Base-by-base conservation (phyloP, 371 early-diverging fungal species). In the Lichtheimia hyalospora region DNA sequence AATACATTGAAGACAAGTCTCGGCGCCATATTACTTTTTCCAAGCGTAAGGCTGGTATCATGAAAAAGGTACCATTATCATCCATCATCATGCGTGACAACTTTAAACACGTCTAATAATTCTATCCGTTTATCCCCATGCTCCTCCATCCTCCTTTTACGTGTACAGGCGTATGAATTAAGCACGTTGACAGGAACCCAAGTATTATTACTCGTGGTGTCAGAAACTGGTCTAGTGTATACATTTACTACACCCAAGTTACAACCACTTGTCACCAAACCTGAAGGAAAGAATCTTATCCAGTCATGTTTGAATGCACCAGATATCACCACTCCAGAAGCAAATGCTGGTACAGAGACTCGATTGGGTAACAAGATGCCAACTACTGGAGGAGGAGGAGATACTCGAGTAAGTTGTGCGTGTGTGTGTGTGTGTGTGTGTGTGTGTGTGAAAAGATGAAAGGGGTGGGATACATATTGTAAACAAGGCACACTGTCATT, bases 21-120 rank as follows among this genome's bases (percentile, higher is more conserved):
- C 86, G 95, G 61, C 86, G 99, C 65, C 94, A 96, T 64, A 97
- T 99, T 57, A 97, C 99, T 3, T 99, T 99, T 77, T 91, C 91
- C 63, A 99, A 99, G 75, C 85, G 99, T 72, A 99, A 98, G 74
- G 95, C 97, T 28, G 99, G 99, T 41, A 94, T 99, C 65, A 96
- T 99, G 97, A 99, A 99, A 77, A 99, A 98, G 88, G 92, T 86
- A 67, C 52, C 28, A 8, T 21, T 14, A 40, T 18, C 7, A 27
- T 4, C 52, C 28, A 8, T 21, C 24, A 40, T 18, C 7, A 27
- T 4, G 15, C 15, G 15, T 20, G 51, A 46, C 46, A 46, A 46
- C 21, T 21, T 18, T 34, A 1, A 10, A 8, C 34, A 34, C 34
- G 10, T 34, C 8, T 34, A 34, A 34, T 27, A 0, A n/a, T 7